A percentile compares a stretch with the other conserved stretches of the same genome.
Conservation (phyloP, 345 rosid genomes). For the Eucalyptus pauciflora region DNA sequence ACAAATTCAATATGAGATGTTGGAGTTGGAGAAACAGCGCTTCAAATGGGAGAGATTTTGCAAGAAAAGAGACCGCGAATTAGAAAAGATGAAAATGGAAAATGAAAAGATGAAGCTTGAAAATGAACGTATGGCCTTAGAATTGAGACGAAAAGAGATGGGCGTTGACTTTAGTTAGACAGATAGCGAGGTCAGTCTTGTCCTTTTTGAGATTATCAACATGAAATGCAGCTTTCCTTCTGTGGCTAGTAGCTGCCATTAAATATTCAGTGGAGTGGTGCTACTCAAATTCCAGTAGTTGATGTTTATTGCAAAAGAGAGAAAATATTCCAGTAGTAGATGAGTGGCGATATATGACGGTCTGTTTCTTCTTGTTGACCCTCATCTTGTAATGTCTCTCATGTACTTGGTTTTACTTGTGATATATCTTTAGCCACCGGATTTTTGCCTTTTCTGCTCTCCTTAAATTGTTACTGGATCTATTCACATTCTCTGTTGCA, state of each 20-base stretch:
- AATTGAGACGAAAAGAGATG: constrained; percentile 47
- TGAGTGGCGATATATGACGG: neutral
- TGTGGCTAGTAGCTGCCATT: neutral
- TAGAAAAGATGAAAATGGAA: constrained; percentile 66
- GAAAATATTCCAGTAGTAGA: neutral
- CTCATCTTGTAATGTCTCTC: neutral
- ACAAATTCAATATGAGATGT: constrained; percentile 58
- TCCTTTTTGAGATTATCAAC: neutral
- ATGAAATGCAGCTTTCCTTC: neutral
- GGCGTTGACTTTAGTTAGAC: neutral
- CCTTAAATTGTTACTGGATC: neutral
- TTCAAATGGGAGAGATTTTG: constrained; percentile 85
- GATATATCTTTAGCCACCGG: neutral
- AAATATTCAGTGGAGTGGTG: neutral
- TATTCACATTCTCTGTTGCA: neutral
- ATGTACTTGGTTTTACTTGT: neutral
- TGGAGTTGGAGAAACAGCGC: constrained; percentile 78
- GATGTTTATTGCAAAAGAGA: neutral
- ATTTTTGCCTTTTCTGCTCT: neutral
- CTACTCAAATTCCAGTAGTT: neutral
- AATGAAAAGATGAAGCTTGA: constrained; percentile 89
- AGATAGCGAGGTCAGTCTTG: neutral
- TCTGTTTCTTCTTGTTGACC: neutral
- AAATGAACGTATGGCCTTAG: constrained; percentile 68
- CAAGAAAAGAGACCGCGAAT: constrained; percentile 63